Conservation (phyloP, 768 basidiomycete genomes). For the Leccinum imitatum region DNA sequence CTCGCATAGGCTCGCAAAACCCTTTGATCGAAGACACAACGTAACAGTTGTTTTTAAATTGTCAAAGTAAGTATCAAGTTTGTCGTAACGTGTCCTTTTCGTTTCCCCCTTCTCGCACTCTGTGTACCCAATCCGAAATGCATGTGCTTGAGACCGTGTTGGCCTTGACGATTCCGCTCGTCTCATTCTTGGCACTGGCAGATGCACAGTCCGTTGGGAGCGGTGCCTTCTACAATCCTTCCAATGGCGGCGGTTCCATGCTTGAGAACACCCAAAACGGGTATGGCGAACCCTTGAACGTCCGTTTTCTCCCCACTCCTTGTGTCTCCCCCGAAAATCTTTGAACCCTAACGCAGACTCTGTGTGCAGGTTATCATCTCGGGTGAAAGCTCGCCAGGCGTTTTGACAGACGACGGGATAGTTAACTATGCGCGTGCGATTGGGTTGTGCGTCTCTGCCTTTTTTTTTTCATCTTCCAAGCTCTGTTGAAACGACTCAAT, state of each 20-base stretch:
- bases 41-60: too few relatives aligned
- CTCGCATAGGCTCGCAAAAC: too few relatives aligned
- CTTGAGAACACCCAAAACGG: constrained; percentile 39
- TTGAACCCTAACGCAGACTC: not conserved
- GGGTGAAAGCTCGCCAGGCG: constrained; percentile 53
- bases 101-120: not conserved
- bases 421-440: constrained; percentile 60
- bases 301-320: constrained; percentile 8
- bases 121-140: constrained; percentile 6
- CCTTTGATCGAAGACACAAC: too few relatives aligned
- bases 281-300: constrained; percentile 48
- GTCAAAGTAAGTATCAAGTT: too few relatives aligned
- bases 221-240: constrained; percentile 38
- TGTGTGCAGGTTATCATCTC: constrained; percentile 58
- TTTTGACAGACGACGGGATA: constrained; percentile 56
- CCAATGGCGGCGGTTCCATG: constrained; percentile 41
- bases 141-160: constrained; percentile 1
- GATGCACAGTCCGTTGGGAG: not conserved
- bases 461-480: too few relatives aligned
- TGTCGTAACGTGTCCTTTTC: not conserved
- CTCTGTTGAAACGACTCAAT: too few relatives aligned
- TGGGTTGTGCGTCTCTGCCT: constrained; percentile 52
- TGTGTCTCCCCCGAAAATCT: not conserved
- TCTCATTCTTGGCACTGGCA: constrained; percentile 2
- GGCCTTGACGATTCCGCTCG: not conserved